Evolutionary conservation across 1,139 yeast species (phyloP).

Genomic region (Saccharomycopsis phalli): DNA sequence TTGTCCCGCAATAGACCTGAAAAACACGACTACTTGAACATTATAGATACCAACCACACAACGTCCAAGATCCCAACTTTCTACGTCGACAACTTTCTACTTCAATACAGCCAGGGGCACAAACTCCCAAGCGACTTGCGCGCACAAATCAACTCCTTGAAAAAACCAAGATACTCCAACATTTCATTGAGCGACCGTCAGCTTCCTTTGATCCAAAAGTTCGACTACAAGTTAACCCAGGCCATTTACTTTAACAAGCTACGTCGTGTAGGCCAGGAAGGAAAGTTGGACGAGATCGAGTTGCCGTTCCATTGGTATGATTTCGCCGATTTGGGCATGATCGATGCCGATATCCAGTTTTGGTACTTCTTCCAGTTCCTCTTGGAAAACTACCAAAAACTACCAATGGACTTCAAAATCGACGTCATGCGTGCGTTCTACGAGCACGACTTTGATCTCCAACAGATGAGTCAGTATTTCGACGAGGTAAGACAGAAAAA

Average conservation of each 20-base stretch:
- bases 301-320: conserved; percentile 19
- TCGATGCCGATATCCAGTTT: conserved; percentile 12
- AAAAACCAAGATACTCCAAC: not conserved
- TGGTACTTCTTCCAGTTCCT: conserved; percentile 8
- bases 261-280: not conserved
- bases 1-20: too few relatives aligned
- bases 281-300: not conserved
- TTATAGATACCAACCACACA: not conserved
- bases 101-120: not conserved
- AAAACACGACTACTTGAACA: not conserved
- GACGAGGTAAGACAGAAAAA: not conserved
- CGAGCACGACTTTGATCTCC: not conserved
- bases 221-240: conserved; percentile 12
- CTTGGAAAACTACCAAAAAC: conserved; percentile 7
- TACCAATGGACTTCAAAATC: conserved; percentile 6
- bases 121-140: not conserved
- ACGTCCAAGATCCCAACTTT: conserved; percentile 4
- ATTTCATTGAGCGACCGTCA: conserved; percentile 1
- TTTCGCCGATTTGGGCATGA: conserved; percentile 9
- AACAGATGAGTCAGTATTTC: not conserved
- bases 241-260: conserved; percentile 10
- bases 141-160: not conserved
- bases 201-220: conserved; percentile 9
- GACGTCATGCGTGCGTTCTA: not conserved
- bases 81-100: conserved; percentile 8